phyloP scores from a whole-genome alignment of 352 stramenopile genomes.

The Pythium rishiriense region DNA sequence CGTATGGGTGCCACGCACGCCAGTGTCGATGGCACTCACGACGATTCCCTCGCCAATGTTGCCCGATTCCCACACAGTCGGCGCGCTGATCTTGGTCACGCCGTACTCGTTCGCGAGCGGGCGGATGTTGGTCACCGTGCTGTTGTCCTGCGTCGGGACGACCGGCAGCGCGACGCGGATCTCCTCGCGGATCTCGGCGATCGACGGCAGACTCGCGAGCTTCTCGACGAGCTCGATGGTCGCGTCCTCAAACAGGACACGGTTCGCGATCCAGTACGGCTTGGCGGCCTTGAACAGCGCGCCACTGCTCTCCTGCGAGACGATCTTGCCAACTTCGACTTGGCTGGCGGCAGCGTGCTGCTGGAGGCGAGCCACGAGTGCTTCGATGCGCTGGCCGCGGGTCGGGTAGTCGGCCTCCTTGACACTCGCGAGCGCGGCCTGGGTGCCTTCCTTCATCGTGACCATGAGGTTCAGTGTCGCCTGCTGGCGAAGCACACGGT shows the following conservation, averaged over 20 bases:
- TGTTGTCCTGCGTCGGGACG: background rate
- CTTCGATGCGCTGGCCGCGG: too few species aligned
- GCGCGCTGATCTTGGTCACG: slow-evolving; percentile 26
- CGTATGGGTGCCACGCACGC: slow-evolving; percentile 29
- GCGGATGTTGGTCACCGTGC: background rate
- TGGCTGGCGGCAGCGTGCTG: background rate
- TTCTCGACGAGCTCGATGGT: slow-evolving; percentile 14
- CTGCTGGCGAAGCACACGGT: slow-evolving; percentile 28
- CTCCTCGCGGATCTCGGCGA: slow-evolving; percentile 16
- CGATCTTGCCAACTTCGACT: background rate
- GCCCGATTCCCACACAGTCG: slow-evolving; percentile 27
- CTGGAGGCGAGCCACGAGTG: too few species aligned
- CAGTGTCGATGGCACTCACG: slow-evolving; percentile 34
- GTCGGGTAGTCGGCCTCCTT: slow-evolving; percentile 11
- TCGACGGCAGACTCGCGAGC: slow-evolving; percentile 3
- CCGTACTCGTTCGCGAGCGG: slow-evolving; percentile 26
- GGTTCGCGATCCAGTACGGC: slow-evolving; percentile 22
- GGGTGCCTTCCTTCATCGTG: slow-evolving; percentile 22
- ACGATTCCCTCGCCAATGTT: slow-evolving; percentile 28
- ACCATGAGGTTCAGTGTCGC: slow-evolving; percentile 33
- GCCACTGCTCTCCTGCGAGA: slow-evolving; percentile 10
- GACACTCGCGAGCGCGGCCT: slow-evolving; percentile 21
- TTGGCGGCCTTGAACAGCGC: background rate
- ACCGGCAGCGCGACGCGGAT: background rate
- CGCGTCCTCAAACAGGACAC: slow-evolving; percentile 5